These are phyloP conservation scores for Paramecium biaurelia DNA, from an alignment of 73 alveolate genomes.

Conservation along the genomic window DNA sequence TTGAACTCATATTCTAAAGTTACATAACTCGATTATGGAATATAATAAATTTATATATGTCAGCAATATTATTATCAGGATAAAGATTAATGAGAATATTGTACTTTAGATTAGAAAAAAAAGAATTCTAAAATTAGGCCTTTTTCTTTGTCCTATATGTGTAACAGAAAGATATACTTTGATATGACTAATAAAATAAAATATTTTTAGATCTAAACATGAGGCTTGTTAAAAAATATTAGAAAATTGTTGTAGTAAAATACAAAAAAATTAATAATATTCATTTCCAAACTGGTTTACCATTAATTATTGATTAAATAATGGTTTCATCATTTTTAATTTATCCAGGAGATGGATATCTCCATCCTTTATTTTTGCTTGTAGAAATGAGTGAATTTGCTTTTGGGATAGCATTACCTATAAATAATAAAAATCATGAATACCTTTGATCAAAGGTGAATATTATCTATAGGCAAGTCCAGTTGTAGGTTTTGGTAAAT, in stretches of 20 bases:
- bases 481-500: not conserved
- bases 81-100: not conserved
- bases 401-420: not conserved
- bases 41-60: not conserved
- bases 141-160: not conserved
- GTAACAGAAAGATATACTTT: not conserved
- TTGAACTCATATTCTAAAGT: not conserved
- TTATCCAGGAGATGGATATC: constrained; percentile 50
- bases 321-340: not conserved
- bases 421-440: not conserved
- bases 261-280: not conserved
- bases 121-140: not conserved
- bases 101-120: too few species aligned
- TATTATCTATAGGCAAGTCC: not conserved
- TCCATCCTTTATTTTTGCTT: constrained; percentile 30
- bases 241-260: constrained; percentile 1
- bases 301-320: constrained; percentile 4
- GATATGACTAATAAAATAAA: too few species aligned
- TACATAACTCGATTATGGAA: not conserved
- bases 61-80: not conserved
- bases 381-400: not conserved
- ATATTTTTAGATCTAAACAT: too few species aligned
- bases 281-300: constrained; percentile 51
- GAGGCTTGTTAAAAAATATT: too few species aligned
- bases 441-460: constrained; percentile 37